phyloP scores from a whole-genome alignment of 2,329 filamentous ascomycete genomes.

The Neopestalotiopsis rosae region DNA sequence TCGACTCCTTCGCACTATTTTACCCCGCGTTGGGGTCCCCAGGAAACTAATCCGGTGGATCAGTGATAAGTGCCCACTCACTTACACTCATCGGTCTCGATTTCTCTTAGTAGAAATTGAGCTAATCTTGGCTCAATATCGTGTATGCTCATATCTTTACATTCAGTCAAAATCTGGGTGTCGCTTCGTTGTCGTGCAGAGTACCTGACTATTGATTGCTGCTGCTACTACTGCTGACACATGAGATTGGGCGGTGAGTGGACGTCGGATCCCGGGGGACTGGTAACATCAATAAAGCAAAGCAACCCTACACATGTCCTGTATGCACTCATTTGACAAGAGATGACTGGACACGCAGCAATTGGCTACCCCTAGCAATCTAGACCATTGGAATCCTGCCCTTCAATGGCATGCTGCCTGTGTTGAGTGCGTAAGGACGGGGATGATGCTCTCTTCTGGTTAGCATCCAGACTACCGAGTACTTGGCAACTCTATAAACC shows the following conservation, averaged over 20 bases:
- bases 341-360: conserved; percentile 3
- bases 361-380: neutral
- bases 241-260: neutral
- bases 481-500: conserved; percentile 17
- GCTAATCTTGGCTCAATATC: neutral
- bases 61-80: neutral
- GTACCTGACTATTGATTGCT: too few species aligned
- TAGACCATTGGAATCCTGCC: conserved; percentile 1
- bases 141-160: neutral
- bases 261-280: neutral
- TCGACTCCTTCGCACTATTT: neutral
- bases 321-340: neutral
- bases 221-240: neutral
- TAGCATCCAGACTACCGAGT: conserved; percentile 4
- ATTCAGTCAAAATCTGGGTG: too few species aligned
- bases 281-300: conserved; percentile 1
- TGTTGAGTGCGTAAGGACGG: conserved; percentile 4
- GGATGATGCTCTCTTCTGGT: conserved; percentile 1
- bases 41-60: conserved; percentile 4
- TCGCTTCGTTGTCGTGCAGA: too few species aligned
- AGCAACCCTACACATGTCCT: neutral
- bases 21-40: conserved; percentile 16
- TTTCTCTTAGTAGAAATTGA: neutral
- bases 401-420: neutral
- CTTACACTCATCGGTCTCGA: neutral